Percentiles rank a stretch among this genome's conserved stretches.
These are phyloP conservation scores for Cytospora paraplurivora DNA, from an alignment of 2,329 filamentous ascomycete species.

Conservation along the genomic window DNA sequence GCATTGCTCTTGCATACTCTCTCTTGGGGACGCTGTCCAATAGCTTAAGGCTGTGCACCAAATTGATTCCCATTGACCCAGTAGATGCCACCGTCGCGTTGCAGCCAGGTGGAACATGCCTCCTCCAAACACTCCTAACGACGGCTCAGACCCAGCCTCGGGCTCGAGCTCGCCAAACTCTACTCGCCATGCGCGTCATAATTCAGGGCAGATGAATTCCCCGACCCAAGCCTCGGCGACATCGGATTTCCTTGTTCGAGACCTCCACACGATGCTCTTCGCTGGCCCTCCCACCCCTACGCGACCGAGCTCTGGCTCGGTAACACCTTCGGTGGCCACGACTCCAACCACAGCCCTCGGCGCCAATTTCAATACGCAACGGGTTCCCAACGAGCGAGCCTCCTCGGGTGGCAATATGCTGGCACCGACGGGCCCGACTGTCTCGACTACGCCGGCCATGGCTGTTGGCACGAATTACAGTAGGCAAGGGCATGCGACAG, in stretches of 20 bases:
- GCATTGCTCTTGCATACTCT: background rate
- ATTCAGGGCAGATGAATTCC: background rate
- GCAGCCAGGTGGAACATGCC: slow-evolving; percentile 14
- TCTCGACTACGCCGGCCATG: background rate
- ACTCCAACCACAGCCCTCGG: background rate
- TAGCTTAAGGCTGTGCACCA: background rate
- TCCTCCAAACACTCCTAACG: slow-evolving; percentile 22
- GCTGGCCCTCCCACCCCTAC: slow-evolving; percentile 6
- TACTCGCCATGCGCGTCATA: slow-evolving; percentile 9
- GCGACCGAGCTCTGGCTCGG: slow-evolving; percentile 7
- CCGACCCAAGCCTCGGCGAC: background rate
- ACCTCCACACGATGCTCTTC: slow-evolving; percentile 14
- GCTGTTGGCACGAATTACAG: background rate
- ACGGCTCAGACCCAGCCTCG: slow-evolving; percentile 10
- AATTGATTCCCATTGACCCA: background rate
- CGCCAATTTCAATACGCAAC: background rate
- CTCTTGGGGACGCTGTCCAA: background rate
- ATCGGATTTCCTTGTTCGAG: slow-evolving; percentile 7
- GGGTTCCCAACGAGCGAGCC: background rate
- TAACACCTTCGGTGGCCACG: slow-evolving; percentile 10
- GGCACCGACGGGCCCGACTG: background rate
- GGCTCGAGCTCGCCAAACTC: slow-evolving; percentile 21
- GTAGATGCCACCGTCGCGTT: slow-evolving; percentile 7
- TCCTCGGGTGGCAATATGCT: background rate
- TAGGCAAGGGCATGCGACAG: background rate